These are phyloP conservation scores for Ramichloridium luteum DNA, from an alignment of 2,329 filamentous ascomycete genomes.

Conservation along the genomic window DNA sequence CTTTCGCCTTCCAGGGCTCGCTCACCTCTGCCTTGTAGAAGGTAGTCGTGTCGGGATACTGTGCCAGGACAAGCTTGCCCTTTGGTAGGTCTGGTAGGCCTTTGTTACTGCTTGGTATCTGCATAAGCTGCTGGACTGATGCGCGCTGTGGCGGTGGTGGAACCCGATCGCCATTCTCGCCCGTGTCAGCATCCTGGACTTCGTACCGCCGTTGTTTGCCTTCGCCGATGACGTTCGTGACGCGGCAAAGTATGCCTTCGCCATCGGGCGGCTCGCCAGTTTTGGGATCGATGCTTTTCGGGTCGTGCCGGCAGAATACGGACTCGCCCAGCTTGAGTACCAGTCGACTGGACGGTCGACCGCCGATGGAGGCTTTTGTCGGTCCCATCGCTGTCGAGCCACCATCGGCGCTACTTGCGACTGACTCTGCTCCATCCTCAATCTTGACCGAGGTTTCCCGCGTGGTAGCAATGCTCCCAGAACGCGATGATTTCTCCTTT, in stretches of 20 bases:
- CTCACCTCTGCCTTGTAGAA: constrained; percentile 42
- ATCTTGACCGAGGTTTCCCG: constrained; percentile 40
- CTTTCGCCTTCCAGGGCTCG: constrained; percentile 29
- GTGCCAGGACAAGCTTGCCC: constrained; percentile 34
- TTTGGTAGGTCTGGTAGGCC: constrained; percentile 31
- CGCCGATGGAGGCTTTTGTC: constrained; percentile 19
- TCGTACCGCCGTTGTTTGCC: constrained; percentile 42
- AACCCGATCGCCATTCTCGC: constrained; percentile 12
- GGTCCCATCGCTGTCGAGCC: constrained; percentile 13
- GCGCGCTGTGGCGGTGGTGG: constrained; percentile 27
- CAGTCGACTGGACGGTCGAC: constrained; percentile 19
- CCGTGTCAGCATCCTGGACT: constrained; percentile 37
- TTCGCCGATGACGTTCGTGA: constrained; percentile 41
- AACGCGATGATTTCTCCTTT: constrained; percentile 28
- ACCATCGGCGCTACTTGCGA: constrained; percentile 33
- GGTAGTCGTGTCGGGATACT: constrained; percentile 42
- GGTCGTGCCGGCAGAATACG: constrained; percentile 39
- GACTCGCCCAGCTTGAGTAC: constrained; percentile 32
- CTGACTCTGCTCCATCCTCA: constrained; percentile 35
- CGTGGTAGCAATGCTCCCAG: constrained; percentile 33
- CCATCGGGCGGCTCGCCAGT: constrained; percentile 30
- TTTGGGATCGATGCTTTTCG: constrained; percentile 14
- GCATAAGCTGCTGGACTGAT: constrained; percentile 36
- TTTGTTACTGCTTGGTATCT: constrained; percentile 29
- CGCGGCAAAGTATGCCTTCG: constrained; percentile 40